Base-by-base conservation (phyloP, 1,284 basidiomycete species). In the Leccinum subrobustum region DNA sequence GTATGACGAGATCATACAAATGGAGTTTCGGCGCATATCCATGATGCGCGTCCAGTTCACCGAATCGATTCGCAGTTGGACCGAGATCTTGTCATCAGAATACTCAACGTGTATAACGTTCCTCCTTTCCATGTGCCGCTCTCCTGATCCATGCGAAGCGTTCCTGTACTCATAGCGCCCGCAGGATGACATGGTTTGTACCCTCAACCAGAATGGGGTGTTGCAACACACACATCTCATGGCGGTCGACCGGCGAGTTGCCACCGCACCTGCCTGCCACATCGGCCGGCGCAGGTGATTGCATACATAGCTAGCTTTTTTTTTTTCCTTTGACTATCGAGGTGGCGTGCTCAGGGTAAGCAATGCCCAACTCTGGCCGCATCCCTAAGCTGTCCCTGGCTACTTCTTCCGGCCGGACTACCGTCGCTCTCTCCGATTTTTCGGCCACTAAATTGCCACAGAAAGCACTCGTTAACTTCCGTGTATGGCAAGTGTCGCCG, bases 91-190 rank as follows among this genome's bases (percentile, higher is more conserved):
- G 51, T 58, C 60, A 71, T 69, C 60, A 71, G 42, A 64, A 62
- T 60, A 44, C 64, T 52, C 60, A 63, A 72, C 68, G 68, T 70
- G 70, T 69, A 58, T 57, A 67, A 69, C 68, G 63, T 68, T 66
- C 62, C 59, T 59, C 52, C 47, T 59, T 67, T 61, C 54, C n/a
- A 60, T 62, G 59, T 54, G 55, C 50, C 58, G 66, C 68, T 61
- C 54, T 55, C 53, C 51, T 71, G 60, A 66, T 70, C 54, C 60
- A 70, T 72, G 62, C 63, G 67, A 72, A 69, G 57, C 58, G 67
- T 72, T 71, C 66, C 70, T 70, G 60, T 61, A 57, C 51, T 56
- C 58, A 62, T 61, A 58, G 56, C 60, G 52, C 52, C 16, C 57
- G 50, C 51, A 55, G 23, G 55, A 29, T 71, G 63, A 71, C 68